phyloP scores from a whole-genome alignment of 73 alveolate genomes.

The Loxodes magnus region DNA sequence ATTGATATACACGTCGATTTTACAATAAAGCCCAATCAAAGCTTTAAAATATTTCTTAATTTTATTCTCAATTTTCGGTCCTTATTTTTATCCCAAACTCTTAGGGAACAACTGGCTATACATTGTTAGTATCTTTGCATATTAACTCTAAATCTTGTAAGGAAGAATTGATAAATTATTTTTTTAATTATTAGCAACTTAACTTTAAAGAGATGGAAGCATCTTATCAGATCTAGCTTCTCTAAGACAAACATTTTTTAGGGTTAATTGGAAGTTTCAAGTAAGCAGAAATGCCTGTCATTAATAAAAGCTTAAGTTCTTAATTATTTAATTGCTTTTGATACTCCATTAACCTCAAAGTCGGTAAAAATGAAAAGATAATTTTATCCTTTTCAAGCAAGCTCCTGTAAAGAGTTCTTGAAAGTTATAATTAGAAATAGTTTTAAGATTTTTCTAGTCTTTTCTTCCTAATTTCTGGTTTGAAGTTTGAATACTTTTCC shows the following conservation, averaged over 20 bases:
- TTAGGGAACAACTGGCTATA: slow-evolving; percentile 69
- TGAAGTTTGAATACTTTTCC: slow-evolving; percentile 77
- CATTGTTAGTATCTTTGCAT: slow-evolving; percentile 87
- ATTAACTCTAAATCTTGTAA: slow-evolving; percentile 73
- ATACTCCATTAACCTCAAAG: slow-evolving; percentile 76
- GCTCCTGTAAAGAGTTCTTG: slow-evolving; percentile 53
- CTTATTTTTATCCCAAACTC: slow-evolving; percentile 93
- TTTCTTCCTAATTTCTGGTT: slow-evolving; percentile 69
- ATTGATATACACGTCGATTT: slow-evolving; percentile 97
- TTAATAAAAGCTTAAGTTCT: slow-evolving; percentile 94
- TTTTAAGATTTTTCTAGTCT: slow-evolving; percentile 80
- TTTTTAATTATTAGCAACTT: slow-evolving; percentile 77
- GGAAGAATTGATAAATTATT: slow-evolving; percentile 83
- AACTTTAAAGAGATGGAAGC: slow-evolving; percentile 75
- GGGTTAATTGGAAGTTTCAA: slow-evolving; percentile 95
- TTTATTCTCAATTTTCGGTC: slow-evolving; percentile 89
- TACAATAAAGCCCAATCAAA: slow-evolving; percentile 97
- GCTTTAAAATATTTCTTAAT: slow-evolving; percentile 88
- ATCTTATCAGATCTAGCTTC: slow-evolving; percentile 98
- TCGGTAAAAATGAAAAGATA: slow-evolving; percentile 93
- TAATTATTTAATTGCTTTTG: slow-evolving; percentile 58
- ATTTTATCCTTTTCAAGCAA: slow-evolving; percentile 97
- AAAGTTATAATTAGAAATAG: slow-evolving; percentile 67
- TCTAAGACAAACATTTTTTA: slow-evolving; percentile 92
- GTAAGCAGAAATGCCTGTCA: slow-evolving; percentile 97